phyloP scores from a whole-genome alignment of 352 stramenopile genomes.

The Chrysophaeum taylorii region DNA sequence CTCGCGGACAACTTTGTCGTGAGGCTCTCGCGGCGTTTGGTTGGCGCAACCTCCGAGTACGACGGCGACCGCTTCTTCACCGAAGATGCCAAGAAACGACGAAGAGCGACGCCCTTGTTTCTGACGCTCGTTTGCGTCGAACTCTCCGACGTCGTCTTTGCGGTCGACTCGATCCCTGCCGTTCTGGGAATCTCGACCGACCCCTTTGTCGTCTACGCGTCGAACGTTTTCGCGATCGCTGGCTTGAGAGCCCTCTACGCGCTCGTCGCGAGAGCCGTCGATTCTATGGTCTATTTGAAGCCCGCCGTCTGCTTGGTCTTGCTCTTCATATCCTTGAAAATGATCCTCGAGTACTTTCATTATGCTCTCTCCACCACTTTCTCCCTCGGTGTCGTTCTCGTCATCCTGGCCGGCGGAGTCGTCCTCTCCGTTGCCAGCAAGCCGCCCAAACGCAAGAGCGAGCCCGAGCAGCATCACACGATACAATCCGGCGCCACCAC shows the following conservation, averaged over 20 bases:
- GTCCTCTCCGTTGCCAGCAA: conserved; percentile 42
- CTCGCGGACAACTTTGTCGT: conserved; percentile 35
- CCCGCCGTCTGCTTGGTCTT: conserved; percentile 49
- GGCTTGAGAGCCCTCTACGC: conserved; percentile 42
- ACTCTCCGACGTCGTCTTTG: conserved; percentile 47
- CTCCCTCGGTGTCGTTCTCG: conserved; percentile 42
- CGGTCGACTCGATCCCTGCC: conserved; percentile 38
- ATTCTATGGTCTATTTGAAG: conserved; percentile 45
- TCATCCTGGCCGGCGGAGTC: conserved; percentile 40
- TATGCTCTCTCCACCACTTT: conserved; percentile 38
- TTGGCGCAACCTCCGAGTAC: conserved; percentile 30
- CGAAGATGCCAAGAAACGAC: background rate
- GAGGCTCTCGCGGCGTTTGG: conserved; percentile 25
- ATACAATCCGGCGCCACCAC: too few species aligned
- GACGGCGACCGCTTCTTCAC: conserved; percentile 46
- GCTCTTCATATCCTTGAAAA: conserved; percentile 54
- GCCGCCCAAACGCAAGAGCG: too few species aligned
- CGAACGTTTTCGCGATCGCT: conserved; percentile 48
- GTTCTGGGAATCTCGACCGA: conserved; percentile 45
- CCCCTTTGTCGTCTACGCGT: conserved; percentile 48
- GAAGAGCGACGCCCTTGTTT: conserved; percentile 39
- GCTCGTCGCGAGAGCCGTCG: conserved; percentile 39
- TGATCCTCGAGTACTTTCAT: conserved; percentile 55
- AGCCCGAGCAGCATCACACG: too few species aligned
- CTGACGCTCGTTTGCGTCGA: conserved; percentile 45